These are phyloP conservation scores for Podaxis sp. DNA, from an alignment of 768 basidiomycete genomes.

Conservation along the genomic window DNA sequence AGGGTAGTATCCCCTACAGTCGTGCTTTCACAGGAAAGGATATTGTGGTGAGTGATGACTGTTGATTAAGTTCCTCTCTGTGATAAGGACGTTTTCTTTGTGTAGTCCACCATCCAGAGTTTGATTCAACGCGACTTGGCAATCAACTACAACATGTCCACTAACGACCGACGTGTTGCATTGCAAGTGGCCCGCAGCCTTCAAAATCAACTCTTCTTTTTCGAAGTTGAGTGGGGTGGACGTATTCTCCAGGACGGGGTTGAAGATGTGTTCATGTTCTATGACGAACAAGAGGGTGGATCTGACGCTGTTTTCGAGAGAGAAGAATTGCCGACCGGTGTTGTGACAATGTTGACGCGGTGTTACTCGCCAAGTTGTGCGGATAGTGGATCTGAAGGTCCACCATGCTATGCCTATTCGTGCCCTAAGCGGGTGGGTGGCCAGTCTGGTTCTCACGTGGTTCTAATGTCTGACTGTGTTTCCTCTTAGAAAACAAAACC, in stretches of 20 bases:
- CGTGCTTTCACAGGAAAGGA: constrained; percentile 93
- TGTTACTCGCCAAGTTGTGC: constrained; percentile 89
- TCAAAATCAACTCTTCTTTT: constrained; percentile 91
- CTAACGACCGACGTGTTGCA: constrained; percentile 77
- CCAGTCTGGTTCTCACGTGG: background rate
- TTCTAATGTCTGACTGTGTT: background rate
- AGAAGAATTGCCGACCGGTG: constrained; percentile 79
- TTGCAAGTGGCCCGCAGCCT: constrained; percentile 86
- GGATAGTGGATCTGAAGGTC: constrained; percentile 42
- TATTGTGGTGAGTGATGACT: constrained; percentile 63
- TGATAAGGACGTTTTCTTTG: background rate
- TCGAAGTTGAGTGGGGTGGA: constrained; percentile 94
- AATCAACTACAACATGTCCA: constrained; percentile 67
- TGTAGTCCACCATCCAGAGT: constrained; percentile 80
- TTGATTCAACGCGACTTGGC: constrained; percentile 83
- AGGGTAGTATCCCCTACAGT: constrained; percentile 91
- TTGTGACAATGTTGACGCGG: constrained; percentile 83
- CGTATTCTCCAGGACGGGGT: constrained; percentile 79
- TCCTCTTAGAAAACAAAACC: constrained; percentile 1
- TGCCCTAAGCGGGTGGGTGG: constrained; percentile 66
- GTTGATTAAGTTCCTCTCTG: constrained; percentile 10
- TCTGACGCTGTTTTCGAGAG: constrained; percentile 57
- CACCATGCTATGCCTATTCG: constrained; percentile 75
- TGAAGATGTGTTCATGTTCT: constrained; percentile 91
- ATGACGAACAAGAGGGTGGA: constrained; percentile 71